Evolutionary conservation across 2,329 filamentous ascomycete genomes (phyloP).

Genomic region (Juglanconis oblonga): DNA sequence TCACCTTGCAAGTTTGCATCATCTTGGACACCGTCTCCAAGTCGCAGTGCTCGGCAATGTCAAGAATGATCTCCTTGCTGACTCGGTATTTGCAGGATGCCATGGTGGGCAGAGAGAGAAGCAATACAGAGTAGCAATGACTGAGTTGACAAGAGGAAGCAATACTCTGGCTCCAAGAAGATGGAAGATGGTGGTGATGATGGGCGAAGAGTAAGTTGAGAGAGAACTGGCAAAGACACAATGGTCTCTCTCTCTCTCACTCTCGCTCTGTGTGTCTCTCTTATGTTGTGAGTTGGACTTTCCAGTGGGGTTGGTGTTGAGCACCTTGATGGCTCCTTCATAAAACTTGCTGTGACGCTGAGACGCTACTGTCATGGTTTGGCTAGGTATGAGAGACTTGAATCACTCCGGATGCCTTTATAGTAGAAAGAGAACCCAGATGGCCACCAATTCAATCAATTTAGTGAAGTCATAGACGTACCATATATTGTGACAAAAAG

Average conservation of each 20-base stretch:
- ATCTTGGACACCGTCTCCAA: slow-evolving; percentile 5
- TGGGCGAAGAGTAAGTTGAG: background rate
- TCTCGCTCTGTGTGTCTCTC: too few species aligned
- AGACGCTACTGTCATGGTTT: background rate
- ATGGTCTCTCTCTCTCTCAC: too few species aligned
- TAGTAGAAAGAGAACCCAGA: background rate
- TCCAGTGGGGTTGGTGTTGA: background rate
- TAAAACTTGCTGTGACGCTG: background rate
- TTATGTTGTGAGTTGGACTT: too few species aligned
- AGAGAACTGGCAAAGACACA: background rate
- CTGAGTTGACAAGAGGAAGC: background rate
- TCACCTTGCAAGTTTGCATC: slow-evolving; percentile 10
- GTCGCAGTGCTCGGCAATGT: slow-evolving; percentile 16
- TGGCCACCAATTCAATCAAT: background rate
- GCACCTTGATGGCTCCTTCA: slow-evolving; percentile 16
- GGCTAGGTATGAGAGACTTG: background rate
- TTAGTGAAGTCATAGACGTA: too few species aligned
- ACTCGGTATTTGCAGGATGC: background rate
- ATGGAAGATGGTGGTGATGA: background rate
- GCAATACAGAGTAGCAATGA: slow-evolving; percentile 11
- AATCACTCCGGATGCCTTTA: background rate
- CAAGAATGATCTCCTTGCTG: slow-evolving; percentile 8
- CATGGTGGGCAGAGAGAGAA: slow-evolving; percentile 5
- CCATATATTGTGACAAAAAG: too few species aligned
- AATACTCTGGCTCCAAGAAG: background rate